Evolutionary conservation across 352 stramenopile species (phyloP).

Genomic region (Globisporangium sylvaticum): DNA sequence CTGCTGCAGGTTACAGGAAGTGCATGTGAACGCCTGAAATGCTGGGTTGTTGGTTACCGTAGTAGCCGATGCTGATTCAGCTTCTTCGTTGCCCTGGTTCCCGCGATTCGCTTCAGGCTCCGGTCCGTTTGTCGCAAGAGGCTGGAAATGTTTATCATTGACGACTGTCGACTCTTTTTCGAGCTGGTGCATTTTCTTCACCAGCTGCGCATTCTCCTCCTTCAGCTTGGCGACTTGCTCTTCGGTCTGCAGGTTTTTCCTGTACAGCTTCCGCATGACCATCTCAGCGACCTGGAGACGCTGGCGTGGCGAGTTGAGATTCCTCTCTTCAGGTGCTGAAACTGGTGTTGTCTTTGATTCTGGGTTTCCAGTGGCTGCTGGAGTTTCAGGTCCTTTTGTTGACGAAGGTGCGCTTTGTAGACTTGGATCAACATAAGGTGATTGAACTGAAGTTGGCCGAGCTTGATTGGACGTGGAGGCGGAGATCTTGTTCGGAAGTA

Average conservation of each 20-base stretch:
- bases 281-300: constrained; percentile 49
- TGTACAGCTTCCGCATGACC: constrained; percentile 60
- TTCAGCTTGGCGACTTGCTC: constrained; percentile 25
- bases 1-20: too few relatives aligned
- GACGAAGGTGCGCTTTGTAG: not conserved
- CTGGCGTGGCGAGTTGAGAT: constrained; percentile 39
- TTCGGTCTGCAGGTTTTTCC: constrained; percentile 44
- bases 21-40: too few relatives aligned
- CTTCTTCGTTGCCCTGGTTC: constrained; percentile 6
- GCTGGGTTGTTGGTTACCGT: not conserved
- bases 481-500: not conserved
- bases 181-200: constrained; percentile 19
- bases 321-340: not conserved
- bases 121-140: not conserved
- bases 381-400: not conserved
- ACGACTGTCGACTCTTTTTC: not conserved
- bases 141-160: not conserved
- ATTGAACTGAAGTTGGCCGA: not conserved
- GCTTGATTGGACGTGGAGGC: not conserved
- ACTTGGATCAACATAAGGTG: not conserved
- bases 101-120: not conserved
- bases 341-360: not conserved
- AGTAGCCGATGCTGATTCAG: not conserved
- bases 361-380: not conserved
- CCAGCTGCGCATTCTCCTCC: constrained; percentile 21